These are phyloP conservation scores for Globisporangium okanoganense DNA, from an alignment of 352 stramenopile genomes.

Conservation along the genomic window DNA sequence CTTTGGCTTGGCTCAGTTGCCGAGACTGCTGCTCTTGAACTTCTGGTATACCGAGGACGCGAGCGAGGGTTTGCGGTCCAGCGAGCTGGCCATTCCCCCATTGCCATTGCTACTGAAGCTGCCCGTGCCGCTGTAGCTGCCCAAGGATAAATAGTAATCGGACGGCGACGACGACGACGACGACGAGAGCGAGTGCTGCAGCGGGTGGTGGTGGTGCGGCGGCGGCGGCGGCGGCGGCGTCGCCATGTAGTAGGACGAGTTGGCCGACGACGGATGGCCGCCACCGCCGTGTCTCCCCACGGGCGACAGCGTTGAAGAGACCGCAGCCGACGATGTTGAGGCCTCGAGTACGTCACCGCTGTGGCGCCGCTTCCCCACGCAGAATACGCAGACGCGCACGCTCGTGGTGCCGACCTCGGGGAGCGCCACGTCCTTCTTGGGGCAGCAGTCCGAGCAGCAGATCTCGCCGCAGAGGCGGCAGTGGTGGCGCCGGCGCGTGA, in stretches of 20 bases:
- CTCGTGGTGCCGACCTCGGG: conserved; percentile 54
- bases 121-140: conserved; percentile 24
- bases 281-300: neutral
- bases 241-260: conserved; percentile 3
- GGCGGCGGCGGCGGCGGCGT: conserved; percentile 13
- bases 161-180: conserved; percentile 29
- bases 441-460: conserved; percentile 71
- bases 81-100: conserved; percentile 10
- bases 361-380: conserved; percentile 49
- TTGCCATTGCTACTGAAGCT: neutral
- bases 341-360: conserved; percentile 28
- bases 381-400: conserved; percentile 65
- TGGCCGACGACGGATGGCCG: neutral
- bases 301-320: conserved; percentile 20
- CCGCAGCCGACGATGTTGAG: conserved; percentile 15
- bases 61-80: conserved; percentile 44
- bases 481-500: conserved; percentile 74
- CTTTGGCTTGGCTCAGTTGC: neutral
- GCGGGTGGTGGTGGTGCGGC: conserved; percentile 6
- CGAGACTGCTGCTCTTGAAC: conserved; percentile 39
- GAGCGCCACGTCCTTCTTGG: conserved; percentile 78
- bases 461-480: conserved; percentile 76
- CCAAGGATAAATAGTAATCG: conserved; percentile 43
- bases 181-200: conserved; percentile 14
- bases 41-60: conserved; percentile 53